Evolutionary conservation across 345 rosid genomes (phyloP), one percentile per base, ranked within the genome.

Genomic region (Eucalyptus cloeziana): DNA sequence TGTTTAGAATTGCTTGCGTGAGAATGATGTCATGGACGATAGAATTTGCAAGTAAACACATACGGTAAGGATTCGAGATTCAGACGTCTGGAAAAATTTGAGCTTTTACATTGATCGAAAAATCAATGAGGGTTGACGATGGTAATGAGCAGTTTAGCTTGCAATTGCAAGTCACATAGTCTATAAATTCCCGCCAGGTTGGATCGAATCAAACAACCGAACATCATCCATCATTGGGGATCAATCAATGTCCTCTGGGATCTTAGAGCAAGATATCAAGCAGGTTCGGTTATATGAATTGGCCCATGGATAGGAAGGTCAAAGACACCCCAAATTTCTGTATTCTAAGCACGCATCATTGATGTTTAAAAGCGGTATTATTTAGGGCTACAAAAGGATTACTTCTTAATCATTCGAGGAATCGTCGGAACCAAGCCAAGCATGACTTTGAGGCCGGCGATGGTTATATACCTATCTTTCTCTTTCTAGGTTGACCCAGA

Each of bases 81-180:
- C 4, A 1, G 24, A 17, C 0, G 1, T 31, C 0, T 4, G 5
- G 24, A 67, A 67, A 67, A 67, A 31, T 4, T 67, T 37, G 79
- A 31, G 24, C 21, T 67, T 67, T 67, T 31, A 31, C 79, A 3
- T 17, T 8, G 43, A 17, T 69, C 4, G 1, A 69, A 69, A 67
- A 69, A 15, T 16, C 3, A 69, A 31, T 33, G 0, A 8, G 80
- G 43, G 24, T n/a, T n/a, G 40, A 67, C 2, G 40, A 67, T n/a
- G 79, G 40, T 14, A 67, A 15, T n/a, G 22, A 31, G 40, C 79
- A 14, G 16, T 2, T 33, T 69, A 69, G 80, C 43, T 33, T 69
- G 80, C 80, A 69, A 69, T 31, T 17, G 43, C 80, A 33, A 69
- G 37, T 64, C 76, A 64, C 6, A 14, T 2, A 14, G 19, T 14